Evolutionary conservation across 1,284 basidiomycete genomes (phyloP).

Genomic region (Cutaneotrichosporon sp.): DNA sequence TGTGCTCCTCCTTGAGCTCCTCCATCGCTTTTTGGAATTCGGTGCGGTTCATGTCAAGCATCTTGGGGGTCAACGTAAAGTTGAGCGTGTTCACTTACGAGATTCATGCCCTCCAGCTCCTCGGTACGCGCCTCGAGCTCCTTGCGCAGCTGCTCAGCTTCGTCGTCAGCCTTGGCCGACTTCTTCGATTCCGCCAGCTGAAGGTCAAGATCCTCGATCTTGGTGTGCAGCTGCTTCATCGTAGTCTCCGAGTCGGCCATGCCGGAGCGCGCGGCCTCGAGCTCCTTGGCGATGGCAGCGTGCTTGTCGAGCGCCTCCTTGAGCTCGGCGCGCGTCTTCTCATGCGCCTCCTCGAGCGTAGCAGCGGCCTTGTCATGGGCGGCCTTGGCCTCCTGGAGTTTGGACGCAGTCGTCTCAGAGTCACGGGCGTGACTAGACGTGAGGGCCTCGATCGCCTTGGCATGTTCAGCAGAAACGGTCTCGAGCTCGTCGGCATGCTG

Average conservation of each 20-base stretch:
- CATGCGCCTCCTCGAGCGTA: not conserved
- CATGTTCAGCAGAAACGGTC: constrained; percentile 23
- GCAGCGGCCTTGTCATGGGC: not conserved
- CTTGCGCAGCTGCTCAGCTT: constrained; percentile 13
- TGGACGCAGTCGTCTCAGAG: not conserved
- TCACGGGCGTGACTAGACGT: not conserved
- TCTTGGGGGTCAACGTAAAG: constrained; percentile 20
- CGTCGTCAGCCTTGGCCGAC: not conserved
- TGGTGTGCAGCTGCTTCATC: constrained; percentile 7
- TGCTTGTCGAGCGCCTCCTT: not conserved
- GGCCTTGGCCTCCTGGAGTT: not conserved
- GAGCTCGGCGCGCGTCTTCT: not conserved
- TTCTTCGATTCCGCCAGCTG: constrained; percentile 7
- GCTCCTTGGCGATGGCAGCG: constrained; percentile 2
- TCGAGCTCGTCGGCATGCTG: constrained; percentile 28
- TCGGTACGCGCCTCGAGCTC: constrained; percentile 28
- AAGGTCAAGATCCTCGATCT: constrained; percentile 10
- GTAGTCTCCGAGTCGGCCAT: constrained; percentile 1
- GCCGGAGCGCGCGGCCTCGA: not conserved
- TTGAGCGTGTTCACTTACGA: constrained; percentile 19
- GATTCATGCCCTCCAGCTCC: constrained; percentile 35
- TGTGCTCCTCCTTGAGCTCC: constrained; percentile 34
- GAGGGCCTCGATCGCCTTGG: constrained; percentile 2
- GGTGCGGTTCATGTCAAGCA: constrained; percentile 40
- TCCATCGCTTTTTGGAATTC: constrained; percentile 30